Percentiles rank a stretch among this genome's conserved stretches.
Evolutionary conservation across 1,284 basidiomycete species (phyloP).

Genomic region (Cystobasidium slooffiae): DNA sequence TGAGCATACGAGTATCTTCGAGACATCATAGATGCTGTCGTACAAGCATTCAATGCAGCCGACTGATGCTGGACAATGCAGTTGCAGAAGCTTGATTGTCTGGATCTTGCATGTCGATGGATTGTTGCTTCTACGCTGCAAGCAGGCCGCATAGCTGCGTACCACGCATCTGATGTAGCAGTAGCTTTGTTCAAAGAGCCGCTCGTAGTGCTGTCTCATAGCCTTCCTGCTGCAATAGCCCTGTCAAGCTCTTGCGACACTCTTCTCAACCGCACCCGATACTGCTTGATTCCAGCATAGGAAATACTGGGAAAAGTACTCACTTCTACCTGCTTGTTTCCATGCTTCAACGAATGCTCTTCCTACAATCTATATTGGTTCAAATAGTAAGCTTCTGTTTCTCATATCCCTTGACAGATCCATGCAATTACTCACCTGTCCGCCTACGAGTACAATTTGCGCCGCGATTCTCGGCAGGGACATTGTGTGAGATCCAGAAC

Average conservation of each 20-base stretch:
- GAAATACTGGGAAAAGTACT: constrained; percentile 52
- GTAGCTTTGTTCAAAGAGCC: too few relatives aligned
- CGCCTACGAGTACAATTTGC: constrained; percentile 23
- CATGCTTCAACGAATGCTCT: constrained; percentile 90
- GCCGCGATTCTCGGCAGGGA: constrained; percentile 35
- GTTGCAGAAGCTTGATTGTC: too few relatives aligned
- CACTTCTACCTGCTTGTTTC: constrained; percentile 89
- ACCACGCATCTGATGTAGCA: too few relatives aligned
- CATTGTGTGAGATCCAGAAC: not conserved
- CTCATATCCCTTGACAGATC: not conserved
- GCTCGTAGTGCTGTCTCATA: not conserved
- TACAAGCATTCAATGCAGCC: not conserved
- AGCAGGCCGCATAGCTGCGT: too few relatives aligned
- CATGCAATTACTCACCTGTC: constrained; percentile 20
- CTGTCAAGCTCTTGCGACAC: not conserved
- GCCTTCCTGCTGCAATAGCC: not conserved
- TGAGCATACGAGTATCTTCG: not conserved
- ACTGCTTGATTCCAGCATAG: not conserved
- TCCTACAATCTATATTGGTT: constrained; percentile 72
- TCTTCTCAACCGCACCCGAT: not conserved
- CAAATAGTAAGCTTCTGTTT: too few relatives aligned
- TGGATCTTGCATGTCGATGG: too few relatives aligned
- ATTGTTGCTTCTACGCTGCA: too few relatives aligned
- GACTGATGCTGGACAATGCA: too few relatives aligned
- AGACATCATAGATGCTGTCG: constrained; percentile 4